These are phyloP conservation scores for Paxillus involutus DNA, from an alignment of 768 basidiomycete genomes.

Conservation along the genomic window DNA sequence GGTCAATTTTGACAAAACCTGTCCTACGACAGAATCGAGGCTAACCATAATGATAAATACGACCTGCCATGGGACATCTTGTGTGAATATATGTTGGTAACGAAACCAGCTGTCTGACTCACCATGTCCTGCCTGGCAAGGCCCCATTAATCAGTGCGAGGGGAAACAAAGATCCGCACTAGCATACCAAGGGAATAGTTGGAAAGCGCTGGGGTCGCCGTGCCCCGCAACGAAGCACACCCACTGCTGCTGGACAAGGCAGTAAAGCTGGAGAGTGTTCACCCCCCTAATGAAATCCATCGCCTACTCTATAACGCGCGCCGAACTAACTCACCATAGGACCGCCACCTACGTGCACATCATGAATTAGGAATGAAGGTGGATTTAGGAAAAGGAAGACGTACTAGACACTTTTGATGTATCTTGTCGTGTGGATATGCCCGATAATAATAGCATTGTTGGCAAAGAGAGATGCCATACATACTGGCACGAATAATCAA, in stretches of 20 bases:
- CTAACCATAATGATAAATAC: neutral
- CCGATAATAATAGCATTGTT: neutral
- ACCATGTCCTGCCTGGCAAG: neutral
- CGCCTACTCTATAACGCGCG: neutral
- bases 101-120: neutral
- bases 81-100: neutral
- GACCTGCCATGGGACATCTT: neutral
- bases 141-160: neutral
- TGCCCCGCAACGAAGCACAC: neutral
- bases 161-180: neutral
- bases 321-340: neutral
- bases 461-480: slow-evolving; percentile 2
- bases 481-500: neutral
- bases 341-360: neutral
- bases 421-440: neutral
- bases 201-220: neutral
- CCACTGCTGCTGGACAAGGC: neutral
- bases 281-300: neutral
- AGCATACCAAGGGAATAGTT: neutral
- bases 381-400: neutral
- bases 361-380: neutral
- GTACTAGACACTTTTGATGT: slow-evolving; percentile 1
- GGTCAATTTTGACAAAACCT: neutral
- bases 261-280: slow-evolving; percentile 2
- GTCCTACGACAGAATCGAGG: neutral